Base-by-base conservation (phyloP, 2,329 filamentous ascomycete species). In the Talaromyces sp. region DNA sequence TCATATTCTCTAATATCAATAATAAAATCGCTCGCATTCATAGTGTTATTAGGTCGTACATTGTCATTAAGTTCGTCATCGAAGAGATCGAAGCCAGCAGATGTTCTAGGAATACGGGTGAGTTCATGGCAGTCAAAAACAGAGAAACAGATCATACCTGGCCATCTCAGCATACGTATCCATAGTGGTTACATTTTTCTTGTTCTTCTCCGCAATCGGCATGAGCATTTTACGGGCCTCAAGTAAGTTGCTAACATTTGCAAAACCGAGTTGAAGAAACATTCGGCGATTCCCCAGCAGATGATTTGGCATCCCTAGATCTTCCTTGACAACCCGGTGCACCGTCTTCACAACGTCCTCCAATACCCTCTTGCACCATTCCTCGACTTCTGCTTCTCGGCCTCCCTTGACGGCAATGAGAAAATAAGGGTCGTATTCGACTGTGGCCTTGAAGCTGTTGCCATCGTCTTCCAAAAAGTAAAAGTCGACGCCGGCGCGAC, bases 1-100 rank as follows among this genome's bases (percentile, higher is more conserved):
- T 99, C 95, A 77, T 96, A 99, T 81, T 99, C 95, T 82, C 95
- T 88, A 75, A 99, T 96, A 84, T 99, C 96, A 79, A 97, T 85
- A 83, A 99, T 92, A 76, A 89, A 97, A 82, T 98, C 93, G 82
- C 92, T 96, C 62, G 93, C 92, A 76, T 98, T 93, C 68, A 88
- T 82, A 79, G 91, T 88, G 74, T 84, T 84, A 80, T 88, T 92
- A 79, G 83, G 81, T 84, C 88, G 87, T 87, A 84, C 85, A 75
- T 95, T 89, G 74, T 92, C 85, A 77, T 89, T 85, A 84, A 90
- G 84, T 84, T 93, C 90, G 74, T 90, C 86, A 75, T 98, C 93
- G 86, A 96, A 98, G 71, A 98, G 88, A 79, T 99, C 95, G 72
- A 97, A 93, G 64, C 89, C 89, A 74, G 87, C 88, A 73, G 88